Conservation (phyloP, 257 asterid species). For the Penstemon davidsonii region DNA sequence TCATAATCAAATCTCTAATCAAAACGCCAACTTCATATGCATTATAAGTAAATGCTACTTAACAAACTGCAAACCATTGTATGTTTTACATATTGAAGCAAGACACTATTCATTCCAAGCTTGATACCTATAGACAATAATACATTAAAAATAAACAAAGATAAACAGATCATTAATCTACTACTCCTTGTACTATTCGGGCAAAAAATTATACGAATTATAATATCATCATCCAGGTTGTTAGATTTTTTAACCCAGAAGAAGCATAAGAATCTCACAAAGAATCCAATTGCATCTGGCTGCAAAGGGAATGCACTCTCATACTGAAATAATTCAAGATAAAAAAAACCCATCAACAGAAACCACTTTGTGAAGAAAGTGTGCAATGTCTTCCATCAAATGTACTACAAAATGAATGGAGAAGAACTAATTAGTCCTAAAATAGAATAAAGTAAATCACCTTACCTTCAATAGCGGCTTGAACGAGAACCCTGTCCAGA, state of each 20-base stretch:
- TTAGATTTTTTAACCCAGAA: background rate
- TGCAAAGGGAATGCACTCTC: constrained; percentile 14
- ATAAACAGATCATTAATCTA: too few relatives aligned
- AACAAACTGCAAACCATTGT: too few relatives aligned
- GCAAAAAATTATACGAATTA: background rate
- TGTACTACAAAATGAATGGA: background rate
- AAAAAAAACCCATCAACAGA: background rate
- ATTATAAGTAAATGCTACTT: too few relatives aligned
- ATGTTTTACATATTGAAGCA: too few relatives aligned
- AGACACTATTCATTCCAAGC: too few relatives aligned
- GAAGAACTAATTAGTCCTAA: background rate
- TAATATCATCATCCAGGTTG: constrained; percentile 2
- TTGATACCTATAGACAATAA: too few relatives aligned
- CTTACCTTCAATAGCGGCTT: constrained; percentile 38
- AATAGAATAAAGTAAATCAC: constrained; percentile 24
- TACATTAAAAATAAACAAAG: too few relatives aligned
- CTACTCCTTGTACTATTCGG: background rate
- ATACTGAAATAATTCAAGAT: constrained; percentile 25
- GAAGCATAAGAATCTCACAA: background rate
- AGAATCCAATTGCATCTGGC: background rate
- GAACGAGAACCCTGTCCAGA: constrained; percentile 33
- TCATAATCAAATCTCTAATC: too few relatives aligned
- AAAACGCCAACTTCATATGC: too few relatives aligned
- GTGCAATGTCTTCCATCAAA: background rate
- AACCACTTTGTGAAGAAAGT: background rate